A percentile compares a stretch with the other conserved stretches of the same genome.
phyloP scores from a whole-genome alignment of 164 flowering plant species.

The Vitis rupestris region DNA sequence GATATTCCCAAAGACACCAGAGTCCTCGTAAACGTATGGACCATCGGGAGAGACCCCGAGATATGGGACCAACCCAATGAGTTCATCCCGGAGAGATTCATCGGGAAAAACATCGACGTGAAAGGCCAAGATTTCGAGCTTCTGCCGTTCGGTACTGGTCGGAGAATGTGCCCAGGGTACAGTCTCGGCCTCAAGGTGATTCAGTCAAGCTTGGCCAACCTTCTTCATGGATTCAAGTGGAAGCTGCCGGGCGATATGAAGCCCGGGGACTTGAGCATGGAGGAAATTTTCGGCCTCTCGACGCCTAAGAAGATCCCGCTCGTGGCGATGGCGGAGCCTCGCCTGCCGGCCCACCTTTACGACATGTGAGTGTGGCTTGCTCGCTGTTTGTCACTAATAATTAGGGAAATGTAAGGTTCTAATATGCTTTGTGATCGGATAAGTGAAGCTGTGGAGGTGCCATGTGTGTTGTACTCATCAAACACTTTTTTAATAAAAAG shows the following conservation, averaged over 20 bases:
- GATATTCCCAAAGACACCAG: conserved; percentile 54
- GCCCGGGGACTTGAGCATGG: conserved; percentile 60
- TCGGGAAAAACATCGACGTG: conserved; percentile 54
- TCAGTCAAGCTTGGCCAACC: conserved; percentile 58
- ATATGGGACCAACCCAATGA: conserved; percentile 61
- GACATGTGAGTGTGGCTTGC: no score
- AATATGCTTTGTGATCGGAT: no score
- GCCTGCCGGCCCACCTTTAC: conserved; percentile 49
- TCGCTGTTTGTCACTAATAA: no score
- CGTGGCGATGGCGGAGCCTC: conserved; percentile 32
- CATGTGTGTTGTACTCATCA: no score
- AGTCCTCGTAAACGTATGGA: conserved; percentile 52
- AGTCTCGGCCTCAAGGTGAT: conserved; percentile 62
- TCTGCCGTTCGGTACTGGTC: conserved; percentile 74
- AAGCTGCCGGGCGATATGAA: conserved; percentile 43
- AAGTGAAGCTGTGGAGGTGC: no score
- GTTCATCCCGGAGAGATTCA: conserved; percentile 66
- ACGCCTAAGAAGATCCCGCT: conserved; percentile 62
- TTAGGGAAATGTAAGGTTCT: no score
- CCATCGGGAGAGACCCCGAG: conserved; percentile 63
- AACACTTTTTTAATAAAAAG: no score
- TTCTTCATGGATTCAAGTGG: conserved; percentile 74
- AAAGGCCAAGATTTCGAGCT: conserved; percentile 70
- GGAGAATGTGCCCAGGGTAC: conserved; percentile 86
- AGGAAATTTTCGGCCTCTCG: conserved; percentile 68